Conservation (phyloP, 345 rosid genomes). For the Tarenaya hassleriana region DNA sequence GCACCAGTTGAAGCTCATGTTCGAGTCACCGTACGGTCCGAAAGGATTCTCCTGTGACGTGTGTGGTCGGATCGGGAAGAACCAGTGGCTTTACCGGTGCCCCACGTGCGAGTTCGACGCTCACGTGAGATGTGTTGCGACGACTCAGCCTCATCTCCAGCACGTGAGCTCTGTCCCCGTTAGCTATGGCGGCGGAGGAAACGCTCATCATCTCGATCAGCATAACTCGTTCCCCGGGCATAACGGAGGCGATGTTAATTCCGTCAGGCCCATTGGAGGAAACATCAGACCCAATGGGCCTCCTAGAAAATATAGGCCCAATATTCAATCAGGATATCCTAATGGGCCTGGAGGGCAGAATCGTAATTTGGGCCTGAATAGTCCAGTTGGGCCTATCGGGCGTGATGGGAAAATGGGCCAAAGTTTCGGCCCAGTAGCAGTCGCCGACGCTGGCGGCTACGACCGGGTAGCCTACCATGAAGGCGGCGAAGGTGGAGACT, state of each 20-base stretch:
- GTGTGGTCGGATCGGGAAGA: constrained; percentile 36
- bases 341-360: constrained; percentile 15
- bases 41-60: constrained; percentile 53
- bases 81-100: constrained; percentile 63
- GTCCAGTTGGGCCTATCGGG: not conserved
- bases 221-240: constrained; percentile 11
- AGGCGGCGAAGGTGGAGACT: constrained; percentile 11
- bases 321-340: not conserved
- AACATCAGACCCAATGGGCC: not conserved
- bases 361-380: constrained; percentile 13
- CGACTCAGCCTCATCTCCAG: constrained; percentile 22
- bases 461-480: not conserved
- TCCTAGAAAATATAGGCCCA: not conserved
- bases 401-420: constrained; percentile 1
- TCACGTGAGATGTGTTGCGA: constrained; percentile 42
- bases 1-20: constrained; percentile 40
- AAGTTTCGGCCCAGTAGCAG: constrained; percentile 19
- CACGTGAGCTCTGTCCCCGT: constrained; percentile 24
- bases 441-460: not conserved
- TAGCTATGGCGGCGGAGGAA: constrained; percentile 9
- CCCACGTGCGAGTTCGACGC: constrained; percentile 47
- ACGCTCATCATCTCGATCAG: not conserved
- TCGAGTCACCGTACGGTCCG: constrained; percentile 41
- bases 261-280: constrained; percentile 9
- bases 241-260: constrained; percentile 4